These are phyloP conservation scores for Ramalina intermedia DNA, from an alignment of 495 filamentous ascomycete species.

Conservation along the genomic window DNA sequence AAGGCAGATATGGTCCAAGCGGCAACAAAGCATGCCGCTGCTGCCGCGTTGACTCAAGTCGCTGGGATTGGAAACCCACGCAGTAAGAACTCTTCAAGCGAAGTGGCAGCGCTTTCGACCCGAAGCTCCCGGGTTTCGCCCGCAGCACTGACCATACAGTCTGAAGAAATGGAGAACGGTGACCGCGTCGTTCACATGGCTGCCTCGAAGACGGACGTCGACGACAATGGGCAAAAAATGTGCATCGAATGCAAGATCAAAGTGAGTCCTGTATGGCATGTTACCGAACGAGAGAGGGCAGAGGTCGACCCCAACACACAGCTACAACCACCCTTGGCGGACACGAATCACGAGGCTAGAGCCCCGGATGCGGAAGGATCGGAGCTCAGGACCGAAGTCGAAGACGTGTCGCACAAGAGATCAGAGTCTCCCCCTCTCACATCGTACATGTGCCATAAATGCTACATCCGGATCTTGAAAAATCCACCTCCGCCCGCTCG, in stretches of 20 bases:
- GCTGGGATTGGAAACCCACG: constrained; percentile 14
- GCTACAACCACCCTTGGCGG: constrained; percentile 6
- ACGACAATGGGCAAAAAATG: constrained; percentile 8
- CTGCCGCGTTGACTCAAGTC: constrained; percentile 6
- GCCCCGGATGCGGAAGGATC: constrained; percentile 21
- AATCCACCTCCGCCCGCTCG: constrained; percentile 20
- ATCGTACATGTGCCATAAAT: constrained; percentile 31
- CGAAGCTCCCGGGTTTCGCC: constrained; percentile 16
- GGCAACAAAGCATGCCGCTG: constrained; percentile 25
- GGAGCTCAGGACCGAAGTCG: constrained; percentile 3
- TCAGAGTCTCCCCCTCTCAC: constrained; percentile 17
- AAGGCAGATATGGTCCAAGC: constrained; percentile 61
- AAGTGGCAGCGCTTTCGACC: constrained; percentile 5
- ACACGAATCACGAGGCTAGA: constrained; percentile 20
- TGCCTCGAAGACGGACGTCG: constrained; percentile 3
- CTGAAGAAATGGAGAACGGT: constrained; percentile 18
- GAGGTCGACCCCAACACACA: constrained; percentile 3
- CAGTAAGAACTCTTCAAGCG: constrained; percentile 16
- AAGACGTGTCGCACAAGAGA: constrained; percentile 1
- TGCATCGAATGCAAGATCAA: constrained; percentile 13
- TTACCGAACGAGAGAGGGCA: constrained; percentile 8
- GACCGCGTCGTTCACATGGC: constrained; percentile 15
- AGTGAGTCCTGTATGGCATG: constrained; percentile 17
- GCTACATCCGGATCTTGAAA: constrained; percentile 29
- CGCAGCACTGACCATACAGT: constrained; percentile 14